Evolutionary conservation across 1,139 yeast species (phyloP), one percentile per base, ranked within the genome.

Genomic region (Kluyveromyces sp.): DNA sequence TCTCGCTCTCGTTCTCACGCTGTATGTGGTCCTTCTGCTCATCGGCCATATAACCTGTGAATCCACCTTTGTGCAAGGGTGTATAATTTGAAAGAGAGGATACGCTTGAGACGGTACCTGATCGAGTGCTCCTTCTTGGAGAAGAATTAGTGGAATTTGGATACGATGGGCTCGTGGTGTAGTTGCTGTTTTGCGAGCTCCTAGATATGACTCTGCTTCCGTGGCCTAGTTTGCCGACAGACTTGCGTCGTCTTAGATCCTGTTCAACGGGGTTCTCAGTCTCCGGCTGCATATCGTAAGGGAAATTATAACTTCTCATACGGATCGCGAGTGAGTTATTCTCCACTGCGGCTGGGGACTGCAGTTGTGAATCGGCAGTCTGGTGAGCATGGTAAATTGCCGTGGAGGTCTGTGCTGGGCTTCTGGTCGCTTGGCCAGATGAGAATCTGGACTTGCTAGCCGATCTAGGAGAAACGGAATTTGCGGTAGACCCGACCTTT

Each of bases 221-320:
- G 9, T 32, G 34, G 11, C 7, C 18, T 32, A 15, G 11, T 15
- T 32, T 32, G 4, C 12, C 18, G 8, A 32, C 9, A 15, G 34
- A 32, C 16, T 12, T 15, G 3, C 12, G 19, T 18, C 26, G 12
- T 19, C 26, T 33, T 19, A 19, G 20, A 17, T 33, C 36, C n/a
- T 18, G 26, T 18, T 9, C 36, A 26, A 12, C 9, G 11, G 26
- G 12, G 4, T 11, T 16, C 28, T 30, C 36, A 15, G 30, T 18
- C 8, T 35, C 37, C 16, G 16, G n/a, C 9, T 20, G 17, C 12
- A 20, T 7, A 9, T 28, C 38, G 18, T 34, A 37, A 13, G 47
- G 49, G 18, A 46, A 43, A 19, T 47, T 43, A 25, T 44, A 44
- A 26, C 31, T 34, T 16, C 47, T 17, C 40, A 47, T 19, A 2